Base-by-base conservation (phyloP, 2,329 filamentous ascomycete species). In the Botrytis galanthina region DNA sequence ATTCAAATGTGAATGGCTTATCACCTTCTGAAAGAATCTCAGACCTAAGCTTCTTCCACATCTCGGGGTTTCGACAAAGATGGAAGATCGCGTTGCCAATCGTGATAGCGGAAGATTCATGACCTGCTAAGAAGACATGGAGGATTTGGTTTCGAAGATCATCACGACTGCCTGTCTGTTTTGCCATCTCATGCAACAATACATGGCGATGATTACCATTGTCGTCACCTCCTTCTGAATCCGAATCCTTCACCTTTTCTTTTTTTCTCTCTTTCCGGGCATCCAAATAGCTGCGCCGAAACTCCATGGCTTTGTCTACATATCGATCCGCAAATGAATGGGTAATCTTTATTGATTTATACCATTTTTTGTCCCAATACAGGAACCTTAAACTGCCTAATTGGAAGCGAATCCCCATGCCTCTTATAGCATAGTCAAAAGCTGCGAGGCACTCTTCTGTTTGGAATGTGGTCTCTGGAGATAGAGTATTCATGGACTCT, bases 161-260 rank as follows among this genome's bases (percentile, higher is more conserved):
- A 14, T 66, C 42, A 44, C 42, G 62, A 22, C 42, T 46, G 48
- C 44, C 62, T 32, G 42, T 66, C 42, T 66, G 22, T 42, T 42
- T 66, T 44, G n/a, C 62, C 62, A 66, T 66, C 16, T 48, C 62
- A 48, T 66, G 42, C 62, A 66, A 32, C 16, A 44, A 48, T 3
- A 16, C 12, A 54, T 54, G 5, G 12, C 48, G 26, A 54, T 16
- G 48, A 16, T 54, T n/a, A 54, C 12, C 12, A 16, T 54, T 54
- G 2, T 54, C 26, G 5, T n/a, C 48, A 54, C n/a, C 26, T 14
- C 7, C 5, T 7, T n/a, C 26, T 54, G 26, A 6, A n/a, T 54
- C 26, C 12, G 48, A 54, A 7, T 51, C 42, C 16, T 22, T 29
- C n/a, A 26, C 14, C 7, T 29, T 18, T 32, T 14, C 62, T n/a